phyloP scores from a whole-genome alignment of 140 eudicot genomes.

The Artemisia princeps region DNA sequence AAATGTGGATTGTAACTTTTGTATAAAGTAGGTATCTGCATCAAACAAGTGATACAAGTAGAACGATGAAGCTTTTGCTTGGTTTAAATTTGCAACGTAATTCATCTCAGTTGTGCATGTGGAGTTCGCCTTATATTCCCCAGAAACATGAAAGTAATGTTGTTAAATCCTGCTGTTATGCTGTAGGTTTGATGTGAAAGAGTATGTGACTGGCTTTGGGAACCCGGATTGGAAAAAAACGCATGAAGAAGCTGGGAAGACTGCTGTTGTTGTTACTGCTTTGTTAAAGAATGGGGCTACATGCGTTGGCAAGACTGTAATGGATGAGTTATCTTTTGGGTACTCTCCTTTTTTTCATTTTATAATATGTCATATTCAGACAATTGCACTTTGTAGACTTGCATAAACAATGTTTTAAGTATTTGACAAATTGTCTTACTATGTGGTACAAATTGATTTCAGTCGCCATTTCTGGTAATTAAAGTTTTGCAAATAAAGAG shows the following conservation, averaged over 20 bases:
- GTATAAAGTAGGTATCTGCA: too few species aligned
- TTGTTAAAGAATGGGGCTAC: slow-evolving; percentile 80
- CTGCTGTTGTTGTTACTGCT: slow-evolving; percentile 59
- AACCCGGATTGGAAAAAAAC: slow-evolving; percentile 77
- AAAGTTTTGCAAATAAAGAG: too few species aligned
- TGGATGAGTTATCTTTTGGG: slow-evolving; percentile 82
- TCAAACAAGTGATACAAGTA: too few species aligned
- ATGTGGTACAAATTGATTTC: too few species aligned
- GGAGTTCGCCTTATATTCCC: neutral
- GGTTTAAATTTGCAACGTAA: too few species aligned
- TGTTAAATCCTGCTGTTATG: neutral
- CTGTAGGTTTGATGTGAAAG: slow-evolving; percentile 80
- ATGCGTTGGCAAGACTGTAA: slow-evolving; percentile 73
- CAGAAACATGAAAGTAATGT: neutral
- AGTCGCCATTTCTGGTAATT: too few species aligned
- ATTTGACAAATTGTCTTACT: neutral
- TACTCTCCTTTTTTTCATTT: slow-evolving; percentile 9
- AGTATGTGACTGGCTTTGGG: slow-evolving; percentile 72
- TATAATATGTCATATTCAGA: neutral
- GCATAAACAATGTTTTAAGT: neutral
- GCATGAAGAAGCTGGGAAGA: slow-evolving; percentile 67
- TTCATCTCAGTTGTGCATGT: too few species aligned
- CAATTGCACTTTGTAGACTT: neutral
- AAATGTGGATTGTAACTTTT: too few species aligned
- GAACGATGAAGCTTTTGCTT: too few species aligned